Percentiles rank a stretch among this genome's conserved stretches.
phyloP scores from a whole-genome alignment of 1,284 basidiomycete genomes.

The Ceratobasidium sp. region DNA sequence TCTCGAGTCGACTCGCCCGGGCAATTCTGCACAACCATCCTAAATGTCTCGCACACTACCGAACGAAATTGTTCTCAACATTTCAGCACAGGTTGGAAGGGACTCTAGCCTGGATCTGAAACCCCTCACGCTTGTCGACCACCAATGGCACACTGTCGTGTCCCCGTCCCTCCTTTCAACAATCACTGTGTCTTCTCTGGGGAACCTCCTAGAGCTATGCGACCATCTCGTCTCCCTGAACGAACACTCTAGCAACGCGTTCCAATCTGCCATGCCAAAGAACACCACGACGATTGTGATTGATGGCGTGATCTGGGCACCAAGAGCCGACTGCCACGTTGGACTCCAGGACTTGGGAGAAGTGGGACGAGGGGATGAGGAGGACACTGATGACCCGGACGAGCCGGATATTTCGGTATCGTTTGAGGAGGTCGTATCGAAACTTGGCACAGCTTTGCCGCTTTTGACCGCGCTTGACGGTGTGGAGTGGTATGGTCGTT shows the following conservation, averaged over 20 bases:
- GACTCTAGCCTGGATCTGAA: slow-evolving; percentile 30
- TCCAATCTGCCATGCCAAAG: not conserved
- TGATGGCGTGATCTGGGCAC: slow-evolving; percentile 9
- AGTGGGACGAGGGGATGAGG: not conserved
- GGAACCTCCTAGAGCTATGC: slow-evolving; percentile 15
- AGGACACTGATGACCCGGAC: not conserved
- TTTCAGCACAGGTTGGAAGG: not conserved
- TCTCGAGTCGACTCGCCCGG: not conserved
- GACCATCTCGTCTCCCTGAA: slow-evolving; percentile 1
- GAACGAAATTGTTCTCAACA: slow-evolving; percentile 3
- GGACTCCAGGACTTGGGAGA: slow-evolving; percentile 29
- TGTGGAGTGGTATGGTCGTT: slow-evolving; percentile 35
- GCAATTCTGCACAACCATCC: not conserved
- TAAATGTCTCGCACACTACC: slow-evolving; percentile 6
- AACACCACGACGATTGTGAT: slow-evolving; percentile 17
- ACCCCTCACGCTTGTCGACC: slow-evolving; percentile 11
- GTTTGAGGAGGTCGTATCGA: not conserved
- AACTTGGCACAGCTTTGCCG: slow-evolving; percentile 10
- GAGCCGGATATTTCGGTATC: not conserved
- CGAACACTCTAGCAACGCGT: not conserved
- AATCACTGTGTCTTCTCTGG: slow-evolving; percentile 17
- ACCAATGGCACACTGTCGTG: slow-evolving; percentile 17
- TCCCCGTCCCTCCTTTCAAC: slow-evolving; percentile 30
- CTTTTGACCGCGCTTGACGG: slow-evolving; percentile 11
- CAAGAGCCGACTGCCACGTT: slow-evolving; percentile 6